phyloP scores from a whole-genome alignment of 2,329 filamentous ascomycete genomes.

The Capronia epimyces region DNA sequence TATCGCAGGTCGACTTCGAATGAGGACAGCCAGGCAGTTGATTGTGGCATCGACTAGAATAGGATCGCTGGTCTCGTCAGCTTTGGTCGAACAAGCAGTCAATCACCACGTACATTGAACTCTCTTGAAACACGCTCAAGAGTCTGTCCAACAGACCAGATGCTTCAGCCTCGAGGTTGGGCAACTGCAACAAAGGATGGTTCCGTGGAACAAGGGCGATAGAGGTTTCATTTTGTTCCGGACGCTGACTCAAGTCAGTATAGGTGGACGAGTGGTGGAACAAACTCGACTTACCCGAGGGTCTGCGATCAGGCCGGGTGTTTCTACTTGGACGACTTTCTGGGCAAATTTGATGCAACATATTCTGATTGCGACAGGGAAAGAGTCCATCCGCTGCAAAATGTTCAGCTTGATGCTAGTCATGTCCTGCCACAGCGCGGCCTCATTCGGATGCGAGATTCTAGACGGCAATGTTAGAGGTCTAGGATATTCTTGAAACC shows the following conservation, averaged over 20 bases:
- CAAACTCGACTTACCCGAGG: conserved; percentile 60
- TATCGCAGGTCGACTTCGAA: conserved; percentile 73
- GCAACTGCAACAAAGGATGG: conserved; percentile 72
- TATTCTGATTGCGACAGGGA: conserved; percentile 69
- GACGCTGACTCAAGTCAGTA: conserved; percentile 48
- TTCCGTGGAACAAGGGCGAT: conserved; percentile 77
- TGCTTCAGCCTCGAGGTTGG: conserved; percentile 85
- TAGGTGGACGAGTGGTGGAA: background rate
- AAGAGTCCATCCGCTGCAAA: conserved; percentile 78
- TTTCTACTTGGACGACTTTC: conserved; percentile 86
- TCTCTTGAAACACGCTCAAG: conserved; percentile 77
- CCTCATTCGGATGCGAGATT: conserved; percentile 79
- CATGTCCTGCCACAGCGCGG: conserved; percentile 80
- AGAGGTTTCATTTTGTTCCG: conserved; percentile 76
- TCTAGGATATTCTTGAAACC: background rate
- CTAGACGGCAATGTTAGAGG: conserved; percentile 44
- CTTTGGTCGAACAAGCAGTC: background rate
- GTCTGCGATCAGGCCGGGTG: conserved; percentile 72
- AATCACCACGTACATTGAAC: conserved; percentile 60
- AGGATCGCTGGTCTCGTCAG: conserved; percentile 59
- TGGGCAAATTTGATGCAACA: conserved; percentile 98
- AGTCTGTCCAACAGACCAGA: conserved; percentile 86
- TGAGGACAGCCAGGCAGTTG: conserved; percentile 77
- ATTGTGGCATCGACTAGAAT: conserved; percentile 84
- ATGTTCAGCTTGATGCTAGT: conserved; percentile 83